A percentile compares a stretch with the other conserved stretches of the same genome.
Evolutionary conservation across 139 green algal genomes (phyloP).

Genomic region (Chlorella vulgaris): DNA sequence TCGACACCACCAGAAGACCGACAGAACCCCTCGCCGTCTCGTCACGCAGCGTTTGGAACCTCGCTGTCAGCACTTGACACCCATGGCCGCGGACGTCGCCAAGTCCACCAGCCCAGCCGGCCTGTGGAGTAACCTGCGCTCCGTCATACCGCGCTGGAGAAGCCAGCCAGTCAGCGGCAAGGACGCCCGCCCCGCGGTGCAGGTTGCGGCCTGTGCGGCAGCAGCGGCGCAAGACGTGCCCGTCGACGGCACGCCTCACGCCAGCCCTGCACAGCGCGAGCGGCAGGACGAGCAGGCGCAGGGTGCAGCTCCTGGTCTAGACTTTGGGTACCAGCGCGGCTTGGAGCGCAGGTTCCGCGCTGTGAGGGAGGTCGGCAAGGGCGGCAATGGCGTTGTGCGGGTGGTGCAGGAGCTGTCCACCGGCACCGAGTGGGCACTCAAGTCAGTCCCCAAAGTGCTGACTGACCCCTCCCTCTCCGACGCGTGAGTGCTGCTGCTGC

Average conservation of each 20-base stretch:
- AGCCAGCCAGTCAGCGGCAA: neutral
- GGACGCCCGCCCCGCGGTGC: neutral
- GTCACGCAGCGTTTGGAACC: too few species aligned
- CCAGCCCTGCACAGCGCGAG: neutral
- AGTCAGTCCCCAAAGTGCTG: constrained; percentile 45
- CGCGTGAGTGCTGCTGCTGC: neutral
- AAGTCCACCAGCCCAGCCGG: constrained; percentile 1
- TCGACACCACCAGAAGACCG: too few species aligned
- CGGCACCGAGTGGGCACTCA: constrained; percentile 42
- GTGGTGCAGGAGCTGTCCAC: constrained; percentile 34
- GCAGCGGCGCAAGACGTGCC: neutral
- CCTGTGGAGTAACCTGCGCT: constrained; percentile 8
- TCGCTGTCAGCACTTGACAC: too few species aligned
- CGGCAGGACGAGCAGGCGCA: neutral
- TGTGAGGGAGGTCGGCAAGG: constrained; percentile 35
- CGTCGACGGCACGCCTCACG: neutral
- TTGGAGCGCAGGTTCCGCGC: constrained; percentile 33
- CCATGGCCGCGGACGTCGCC: neutral
- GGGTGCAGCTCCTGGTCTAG: neutral
- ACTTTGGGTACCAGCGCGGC: constrained; percentile 40
- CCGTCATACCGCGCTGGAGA: constrained; percentile 12
- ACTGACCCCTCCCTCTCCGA: constrained; percentile 39
- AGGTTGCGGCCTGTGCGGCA: neutral
- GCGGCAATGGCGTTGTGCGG: constrained; percentile 46
- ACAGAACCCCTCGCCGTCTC: too few species aligned